These are phyloP conservation scores for Salicornia ramosissima DNA, from an alignment of 148 eudicot species.

Conservation along the genomic window DNA sequence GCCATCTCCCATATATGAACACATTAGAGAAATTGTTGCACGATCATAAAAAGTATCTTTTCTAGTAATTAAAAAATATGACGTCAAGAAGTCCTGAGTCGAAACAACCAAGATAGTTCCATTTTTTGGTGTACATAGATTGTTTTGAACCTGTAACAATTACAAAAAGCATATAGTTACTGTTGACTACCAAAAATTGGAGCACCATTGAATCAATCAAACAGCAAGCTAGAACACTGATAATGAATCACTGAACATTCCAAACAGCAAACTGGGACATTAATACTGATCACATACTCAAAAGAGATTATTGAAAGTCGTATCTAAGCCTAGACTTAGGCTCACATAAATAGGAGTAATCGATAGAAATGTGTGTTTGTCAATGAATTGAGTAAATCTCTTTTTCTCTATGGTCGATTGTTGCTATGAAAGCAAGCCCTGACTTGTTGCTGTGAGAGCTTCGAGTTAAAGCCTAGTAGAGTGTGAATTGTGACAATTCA, in stretches of 20 bases:
- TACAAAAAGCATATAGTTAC: not conserved
- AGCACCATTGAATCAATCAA: not conserved
- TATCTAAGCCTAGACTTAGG: not conserved
- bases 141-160: conserved; percentile 80
- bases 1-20: conserved; percentile 89
- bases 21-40: conserved; percentile 73
- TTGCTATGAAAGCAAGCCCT: too few relatives aligned
- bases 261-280: too few relatives aligned
- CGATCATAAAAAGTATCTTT: conserved; percentile 97
- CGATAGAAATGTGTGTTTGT: too few relatives aligned
- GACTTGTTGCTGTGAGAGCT: too few relatives aligned
- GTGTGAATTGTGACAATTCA: too few relatives aligned
- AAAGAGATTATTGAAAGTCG: not conserved
- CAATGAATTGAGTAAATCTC: too few relatives aligned
- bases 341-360: not conserved
- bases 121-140: conserved; percentile 91
- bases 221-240: conserved; percentile 6
- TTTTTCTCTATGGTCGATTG: too few relatives aligned
- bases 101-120: conserved; percentile 97
- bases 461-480: too few relatives aligned
- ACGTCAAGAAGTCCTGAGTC: conserved; percentile 92
- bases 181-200: too few relatives aligned
- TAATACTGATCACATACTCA: not conserved
- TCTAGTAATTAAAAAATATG: conserved; percentile 90
- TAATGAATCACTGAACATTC: too few relatives aligned